Evolutionary conservation across 768 basidiomycete genomes (phyloP).

Genomic region (Cantharellus anzutake): DNA sequence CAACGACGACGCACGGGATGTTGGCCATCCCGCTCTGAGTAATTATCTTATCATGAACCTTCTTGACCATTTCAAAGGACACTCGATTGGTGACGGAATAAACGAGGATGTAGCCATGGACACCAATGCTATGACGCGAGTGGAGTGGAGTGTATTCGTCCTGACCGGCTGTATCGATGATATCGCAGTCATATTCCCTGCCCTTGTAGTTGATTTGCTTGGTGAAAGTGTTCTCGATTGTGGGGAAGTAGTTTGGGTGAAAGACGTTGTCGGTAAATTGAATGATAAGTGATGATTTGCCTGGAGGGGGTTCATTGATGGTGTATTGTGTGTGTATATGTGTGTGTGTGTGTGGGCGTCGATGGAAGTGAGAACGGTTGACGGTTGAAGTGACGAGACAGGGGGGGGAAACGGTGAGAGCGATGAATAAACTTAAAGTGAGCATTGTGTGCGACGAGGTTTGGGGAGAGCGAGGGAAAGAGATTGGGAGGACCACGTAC

Average conservation of each 20-base stretch:
- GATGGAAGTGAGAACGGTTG: too few species aligned
- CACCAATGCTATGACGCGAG: constrained; percentile 85
- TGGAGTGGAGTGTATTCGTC: constrained; percentile 94
- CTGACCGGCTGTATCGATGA: constrained; percentile 97
- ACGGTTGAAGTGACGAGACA: too few species aligned
- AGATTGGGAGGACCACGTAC: constrained; percentile 24
- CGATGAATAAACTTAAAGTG: background rate
- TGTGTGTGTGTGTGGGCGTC: background rate
- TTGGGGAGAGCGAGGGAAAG: background rate
- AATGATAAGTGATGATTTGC: constrained; percentile 83
- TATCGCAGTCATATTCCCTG: constrained; percentile 85
- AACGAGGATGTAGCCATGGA: constrained; percentile 92
- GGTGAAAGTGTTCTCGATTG: constrained; percentile 74
- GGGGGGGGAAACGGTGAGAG: too few species aligned
- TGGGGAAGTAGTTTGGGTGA: constrained; percentile 85
- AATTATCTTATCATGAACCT: constrained; percentile 84
- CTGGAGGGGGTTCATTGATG: constrained; percentile 23
- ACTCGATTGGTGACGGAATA: constrained; percentile 80
- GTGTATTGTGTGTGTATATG: too few species aligned
- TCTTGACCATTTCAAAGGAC: constrained; percentile 89
- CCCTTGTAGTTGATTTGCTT: constrained; percentile 81
- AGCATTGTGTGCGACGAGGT: constrained; percentile 7
- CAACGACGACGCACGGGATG: constrained; percentile 88
- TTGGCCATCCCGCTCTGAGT: constrained; percentile 67
- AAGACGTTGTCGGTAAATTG: constrained; percentile 91